Evolutionary conservation across 1,284 basidiomycete genomes (phyloP), one percentile per base, ranked within the genome.

Genomic region (Xerocomus alliaceus): DNA sequence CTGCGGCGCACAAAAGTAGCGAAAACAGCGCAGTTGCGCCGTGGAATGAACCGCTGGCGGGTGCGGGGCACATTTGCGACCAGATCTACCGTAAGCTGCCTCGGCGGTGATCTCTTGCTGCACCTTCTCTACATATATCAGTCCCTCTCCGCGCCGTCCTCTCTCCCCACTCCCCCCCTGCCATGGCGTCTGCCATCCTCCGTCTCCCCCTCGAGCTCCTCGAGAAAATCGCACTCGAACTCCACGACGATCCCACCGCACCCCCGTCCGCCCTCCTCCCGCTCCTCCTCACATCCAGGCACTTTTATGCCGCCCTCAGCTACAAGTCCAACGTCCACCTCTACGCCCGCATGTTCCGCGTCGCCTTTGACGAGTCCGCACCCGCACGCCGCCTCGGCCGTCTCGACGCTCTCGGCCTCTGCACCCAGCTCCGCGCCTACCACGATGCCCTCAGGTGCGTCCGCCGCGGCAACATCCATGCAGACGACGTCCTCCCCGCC

Each of bases 311-410:
- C 41, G 56, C 73, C 2, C 80, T 92, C 61, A 65, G 64, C 15
- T 68, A 73, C 53, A 47, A 62, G 9, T 57, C 68, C 1, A 83
- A 83, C 67, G 74, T 75, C 2, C 71, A 80, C 22, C 81, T 94
- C 54, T 88, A 87, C 68, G 81, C 87, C 0, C 71, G 78, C 44
- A 81, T 93, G 32, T 93, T 88, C 73, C 78, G 79, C 22, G 64
- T 75, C 65, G 83, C 81, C 65, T 93, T 93, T 76, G 91, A 93
- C 73, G 64, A 69, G 12, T 78, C 77, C 10, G 86, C 86, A 0
- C 72, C 80, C 13, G 56, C 68, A 31, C 79, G 92, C 20, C 81
- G 92, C 28, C 81, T 89, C 60, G 72, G 76, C 11, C 76, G 78
- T 0, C 68, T 72, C 32, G 78, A 80, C 42, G 79, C 80, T 7